Conservation (phyloP, 306 rosid species). For the Rosa multiflora region DNA sequence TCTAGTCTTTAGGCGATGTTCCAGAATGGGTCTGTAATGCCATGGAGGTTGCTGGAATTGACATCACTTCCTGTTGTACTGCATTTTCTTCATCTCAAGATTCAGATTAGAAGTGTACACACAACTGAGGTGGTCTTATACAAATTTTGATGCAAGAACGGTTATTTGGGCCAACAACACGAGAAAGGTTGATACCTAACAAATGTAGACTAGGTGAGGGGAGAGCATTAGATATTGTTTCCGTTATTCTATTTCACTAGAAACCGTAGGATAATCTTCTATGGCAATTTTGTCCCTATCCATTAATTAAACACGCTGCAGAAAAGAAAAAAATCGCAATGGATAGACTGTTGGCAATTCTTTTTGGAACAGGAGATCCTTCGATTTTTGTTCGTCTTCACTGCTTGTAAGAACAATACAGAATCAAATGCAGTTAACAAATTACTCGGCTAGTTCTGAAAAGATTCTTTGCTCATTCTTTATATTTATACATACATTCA, state of each 20-base stretch:
- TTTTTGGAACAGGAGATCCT: neutral
- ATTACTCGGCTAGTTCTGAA: neutral
- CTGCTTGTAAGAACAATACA: neutral
- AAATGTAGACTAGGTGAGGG: constrained; percentile 14
- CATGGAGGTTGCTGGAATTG: constrained; percentile 96
- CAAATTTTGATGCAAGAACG: constrained; percentile 10
- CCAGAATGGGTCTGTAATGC: constrained; percentile 96
- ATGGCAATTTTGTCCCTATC: constrained; percentile 7
- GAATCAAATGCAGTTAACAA: constrained; percentile 11
- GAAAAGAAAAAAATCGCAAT: neutral
- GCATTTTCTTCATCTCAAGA: constrained; percentile 31
- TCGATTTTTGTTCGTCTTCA: neutral
- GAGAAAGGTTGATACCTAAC: constrained; percentile 15
- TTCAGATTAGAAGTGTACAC: constrained; percentile 12
- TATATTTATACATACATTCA: neutral
- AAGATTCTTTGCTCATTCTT: neutral
- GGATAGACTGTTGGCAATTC: neutral
- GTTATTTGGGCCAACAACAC: neutral
- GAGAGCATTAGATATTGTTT: constrained; percentile 58
- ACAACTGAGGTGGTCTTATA: constrained; percentile 15
- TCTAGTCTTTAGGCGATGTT: constrained; percentile 51
- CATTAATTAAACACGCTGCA: neutral
- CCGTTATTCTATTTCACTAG: constrained; percentile 41
- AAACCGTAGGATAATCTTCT: constrained; percentile 2
- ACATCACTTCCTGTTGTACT: constrained; percentile 81